Evolutionary conservation across 2,329 filamentous ascomycete genomes (phyloP), one percentile per base, ranked within the genome.

Genomic region (Sclerotiophoma versabilis): DNA sequence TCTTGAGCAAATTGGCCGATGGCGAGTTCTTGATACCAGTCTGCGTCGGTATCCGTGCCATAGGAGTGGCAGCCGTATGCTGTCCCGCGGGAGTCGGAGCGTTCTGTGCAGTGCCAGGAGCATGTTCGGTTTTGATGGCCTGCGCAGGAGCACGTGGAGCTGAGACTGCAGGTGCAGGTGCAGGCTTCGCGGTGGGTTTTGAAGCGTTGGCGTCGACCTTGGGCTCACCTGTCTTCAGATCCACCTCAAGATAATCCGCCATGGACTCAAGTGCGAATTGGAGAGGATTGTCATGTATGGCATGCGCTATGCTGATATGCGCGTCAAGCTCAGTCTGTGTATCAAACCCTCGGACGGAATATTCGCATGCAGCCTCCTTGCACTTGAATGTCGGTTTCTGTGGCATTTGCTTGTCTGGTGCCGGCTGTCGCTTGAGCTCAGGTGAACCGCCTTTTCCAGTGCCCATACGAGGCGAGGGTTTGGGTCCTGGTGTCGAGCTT

Each of bases 241-340:
- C 78, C 46, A 79, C 70, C 41, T 84, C 79, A n/a, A 85, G 71
- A 32, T 76, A 79, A 12, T 77, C 77, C 12, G 78, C 78, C 57
- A 84, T 76, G 34, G 79, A 81, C 6, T 83, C 80, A 6, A 87
- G 62, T 22, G 82, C 79, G 65, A 81, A 88, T n/a, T 80, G 76
- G 25, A 86, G 71, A 26, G 83, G 80, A 65, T 87, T 78, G 5
- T 79, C 81, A 30, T 86, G 78, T 43, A 74, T 73, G 58, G 80
- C 79, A 68, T 87, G 85, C 15, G 72, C 75, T 19, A 83, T 79
- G 43, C 79, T 79, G 22, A 80, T 68, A 59, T 88, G 85, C 32
- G 79, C 79, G 27, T 84, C 80, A 48, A 87, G 72, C 46, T 82
- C 82, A 15, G 73, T 77, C 62, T 83, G 80, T 1, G 79, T 82